Conservation (phyloP, 2,329 filamentous ascomycete genomes). For the Aspergillus eucalypticola region DNA sequence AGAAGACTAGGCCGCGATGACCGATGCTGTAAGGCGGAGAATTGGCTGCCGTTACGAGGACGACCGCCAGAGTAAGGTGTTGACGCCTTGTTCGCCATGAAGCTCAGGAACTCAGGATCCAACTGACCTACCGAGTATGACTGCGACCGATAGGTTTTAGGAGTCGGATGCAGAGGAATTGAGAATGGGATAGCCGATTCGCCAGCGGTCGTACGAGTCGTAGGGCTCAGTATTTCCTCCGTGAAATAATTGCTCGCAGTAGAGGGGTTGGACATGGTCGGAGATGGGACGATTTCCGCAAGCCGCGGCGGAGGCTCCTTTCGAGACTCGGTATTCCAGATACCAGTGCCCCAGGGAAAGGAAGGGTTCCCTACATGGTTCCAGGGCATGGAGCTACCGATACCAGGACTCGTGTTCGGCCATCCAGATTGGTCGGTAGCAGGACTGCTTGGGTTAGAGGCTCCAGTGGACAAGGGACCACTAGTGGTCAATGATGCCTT, state of each 20-base stretch:
- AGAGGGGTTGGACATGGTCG: slow-evolving; percentile 62
- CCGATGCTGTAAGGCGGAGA: slow-evolving; percentile 73
- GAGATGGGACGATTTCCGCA: slow-evolving; percentile 73
- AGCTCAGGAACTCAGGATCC: slow-evolving; percentile 61
- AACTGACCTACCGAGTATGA: slow-evolving; percentile 94
- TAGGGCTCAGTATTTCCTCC: slow-evolving; percentile 55
- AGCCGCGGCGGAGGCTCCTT: slow-evolving; percentile 75
- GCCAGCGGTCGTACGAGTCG: slow-evolving; percentile 45
- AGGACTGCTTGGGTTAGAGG: slow-evolving; percentile 79
- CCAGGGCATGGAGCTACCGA: slow-evolving; percentile 45
- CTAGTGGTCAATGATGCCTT: slow-evolving; percentile 74
- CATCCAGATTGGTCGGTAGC: slow-evolving; percentile 62
- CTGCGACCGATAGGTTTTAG: slow-evolving; percentile 91
- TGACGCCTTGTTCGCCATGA: slow-evolving; percentile 36
- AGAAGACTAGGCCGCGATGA: slow-evolving; percentile 63
- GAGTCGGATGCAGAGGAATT: slow-evolving; percentile 84
- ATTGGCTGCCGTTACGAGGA: slow-evolving; percentile 48
- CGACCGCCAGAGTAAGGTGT: slow-evolving; percentile 34
- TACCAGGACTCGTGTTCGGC: slow-evolving; percentile 40
- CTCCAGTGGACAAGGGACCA: slow-evolving; percentile 73
- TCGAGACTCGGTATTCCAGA: slow-evolving; percentile 73
- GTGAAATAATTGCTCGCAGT: slow-evolving; percentile 52
- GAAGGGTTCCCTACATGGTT: slow-evolving; percentile 47
- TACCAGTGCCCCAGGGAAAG: slow-evolving; percentile 76
- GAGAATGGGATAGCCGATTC: slow-evolving; percentile 73